Percentiles rank a stretch among this genome's conserved stretches.
These are phyloP conservation scores for Blastocystis sp. DNA, from an alignment of 352 stramenopile genomes.

Conservation along the genomic window DNA sequence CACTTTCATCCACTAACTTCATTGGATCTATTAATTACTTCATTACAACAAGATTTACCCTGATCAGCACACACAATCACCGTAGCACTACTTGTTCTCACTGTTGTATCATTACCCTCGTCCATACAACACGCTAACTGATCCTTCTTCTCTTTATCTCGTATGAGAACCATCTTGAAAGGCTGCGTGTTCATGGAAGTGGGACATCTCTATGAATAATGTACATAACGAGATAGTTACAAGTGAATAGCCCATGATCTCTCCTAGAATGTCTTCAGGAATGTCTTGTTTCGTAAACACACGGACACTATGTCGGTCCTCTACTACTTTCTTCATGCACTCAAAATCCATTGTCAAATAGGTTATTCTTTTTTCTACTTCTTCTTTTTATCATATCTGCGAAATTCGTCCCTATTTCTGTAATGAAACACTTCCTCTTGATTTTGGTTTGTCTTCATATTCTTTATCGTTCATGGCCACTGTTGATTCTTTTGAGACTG, in stretches of 20 bases:
- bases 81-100: slow-evolving; percentile 43
- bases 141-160: slow-evolving; percentile 53
- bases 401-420: too few species aligned
- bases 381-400: too few species aligned
- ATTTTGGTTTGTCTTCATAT: too few species aligned
- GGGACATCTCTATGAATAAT: slow-evolving; percentile 20
- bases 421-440: too few species aligned
- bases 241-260: slow-evolving; percentile 42
- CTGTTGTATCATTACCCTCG: slow-evolving; percentile 11
- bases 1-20: not conserved
- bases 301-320: slow-evolving; percentile 50
- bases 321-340: slow-evolving; percentile 9
- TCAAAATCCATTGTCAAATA: slow-evolving; percentile 24
- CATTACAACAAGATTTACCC: not conserved
- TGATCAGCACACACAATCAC: slow-evolving; percentile 43
- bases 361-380: too few species aligned
- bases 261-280: slow-evolving; percentile 5
- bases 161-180: slow-evolving; percentile 46
- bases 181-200: slow-evolving; percentile 57
- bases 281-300: slow-evolving; percentile 24
- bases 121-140: slow-evolving; percentile 13
- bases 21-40: not conserved
- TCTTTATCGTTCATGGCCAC: not conserved
- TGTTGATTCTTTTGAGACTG: slow-evolving; percentile 36
- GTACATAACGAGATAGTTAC: not conserved